Conservation (phyloP, 139 green algal genomes). For the Chlorella sp. region DNA sequence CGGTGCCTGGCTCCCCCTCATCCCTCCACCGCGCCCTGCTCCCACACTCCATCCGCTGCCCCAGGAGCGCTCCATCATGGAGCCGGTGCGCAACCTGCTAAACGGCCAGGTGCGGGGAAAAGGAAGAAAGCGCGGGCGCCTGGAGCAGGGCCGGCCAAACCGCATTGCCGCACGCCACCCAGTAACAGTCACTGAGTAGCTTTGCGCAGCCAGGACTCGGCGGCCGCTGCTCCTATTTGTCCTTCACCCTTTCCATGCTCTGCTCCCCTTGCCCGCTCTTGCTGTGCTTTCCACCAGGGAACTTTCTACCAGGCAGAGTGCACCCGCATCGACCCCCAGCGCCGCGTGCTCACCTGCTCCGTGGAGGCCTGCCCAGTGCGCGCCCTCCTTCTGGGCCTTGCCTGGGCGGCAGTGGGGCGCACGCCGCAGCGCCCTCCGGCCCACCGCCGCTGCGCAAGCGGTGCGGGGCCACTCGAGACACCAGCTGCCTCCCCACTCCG, state of each 20-base stretch:
- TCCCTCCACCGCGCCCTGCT: too few relatives aligned
- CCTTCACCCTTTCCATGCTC: too few relatives aligned
- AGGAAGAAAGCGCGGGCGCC: too few relatives aligned
- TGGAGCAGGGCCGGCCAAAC: too few relatives aligned
- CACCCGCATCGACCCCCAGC: slow-evolving; percentile 69
- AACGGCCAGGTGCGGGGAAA: background rate
- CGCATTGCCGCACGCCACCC: too few relatives aligned
- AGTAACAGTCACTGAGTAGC: background rate
- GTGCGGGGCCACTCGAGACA: slow-evolving; percentile 30
- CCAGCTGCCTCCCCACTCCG: background rate
- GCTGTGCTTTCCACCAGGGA: too few relatives aligned
- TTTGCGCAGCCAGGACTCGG: too few relatives aligned
- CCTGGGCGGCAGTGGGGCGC: background rate
- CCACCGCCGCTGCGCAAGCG: background rate
- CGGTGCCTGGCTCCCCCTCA: too few relatives aligned
- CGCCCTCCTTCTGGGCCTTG: background rate
- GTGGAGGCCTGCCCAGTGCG: slow-evolving; percentile 15
- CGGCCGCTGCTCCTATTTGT: too few relatives aligned
- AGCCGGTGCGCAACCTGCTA: slow-evolving; percentile 70
- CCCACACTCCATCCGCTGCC: background rate
- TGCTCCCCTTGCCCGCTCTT: too few relatives aligned
- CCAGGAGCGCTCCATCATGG: slow-evolving; percentile 87
- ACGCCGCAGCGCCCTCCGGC: background rate
- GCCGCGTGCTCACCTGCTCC: slow-evolving; percentile 56
- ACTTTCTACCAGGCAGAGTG: slow-evolving; percentile 82